Conservation (phyloP, 371 early-diverging fungal genomes). For the Capillidium rhysosporum region DNA sequence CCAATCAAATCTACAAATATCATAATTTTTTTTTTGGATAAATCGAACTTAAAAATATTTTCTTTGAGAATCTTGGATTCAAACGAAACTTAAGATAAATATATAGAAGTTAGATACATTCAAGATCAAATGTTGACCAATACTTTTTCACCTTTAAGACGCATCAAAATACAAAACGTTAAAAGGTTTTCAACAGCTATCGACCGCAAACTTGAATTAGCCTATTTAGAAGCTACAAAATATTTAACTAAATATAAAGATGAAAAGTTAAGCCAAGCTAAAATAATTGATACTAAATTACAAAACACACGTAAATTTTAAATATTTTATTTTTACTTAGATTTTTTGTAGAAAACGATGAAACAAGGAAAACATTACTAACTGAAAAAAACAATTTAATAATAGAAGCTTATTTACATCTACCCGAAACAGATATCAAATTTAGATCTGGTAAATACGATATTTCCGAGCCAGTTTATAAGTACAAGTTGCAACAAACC, state of each 20-base stretch:
- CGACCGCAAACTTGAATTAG: slow-evolving; percentile 8
- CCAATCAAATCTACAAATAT: too few species aligned
- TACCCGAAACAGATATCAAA: neutral
- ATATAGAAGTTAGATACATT: too few species aligned
- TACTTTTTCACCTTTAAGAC: too few species aligned
- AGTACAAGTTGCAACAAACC: neutral
- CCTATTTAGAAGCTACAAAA: neutral
- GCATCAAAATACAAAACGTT: too few species aligned
- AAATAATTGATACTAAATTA: neutral
- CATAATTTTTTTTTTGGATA: too few species aligned
- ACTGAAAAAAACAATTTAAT: too few species aligned
- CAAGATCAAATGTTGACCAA: too few species aligned
- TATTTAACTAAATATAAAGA: neutral
- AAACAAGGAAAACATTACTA: too few species aligned
- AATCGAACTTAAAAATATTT: too few species aligned
- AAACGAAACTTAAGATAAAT: too few species aligned
- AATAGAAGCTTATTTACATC: neutral
- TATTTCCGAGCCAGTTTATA: neutral
- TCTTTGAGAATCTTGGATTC: too few species aligned
- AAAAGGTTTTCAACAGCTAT: too few species aligned
- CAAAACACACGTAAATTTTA: neutral
- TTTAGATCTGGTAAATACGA: neutral
- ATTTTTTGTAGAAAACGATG: neutral
- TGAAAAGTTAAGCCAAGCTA: neutral
- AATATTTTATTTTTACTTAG: neutral